These are phyloP conservation scores for Selenicereus undatus DNA, from an alignment of 148 eudicot genomes.

Conservation along the genomic window DNA sequence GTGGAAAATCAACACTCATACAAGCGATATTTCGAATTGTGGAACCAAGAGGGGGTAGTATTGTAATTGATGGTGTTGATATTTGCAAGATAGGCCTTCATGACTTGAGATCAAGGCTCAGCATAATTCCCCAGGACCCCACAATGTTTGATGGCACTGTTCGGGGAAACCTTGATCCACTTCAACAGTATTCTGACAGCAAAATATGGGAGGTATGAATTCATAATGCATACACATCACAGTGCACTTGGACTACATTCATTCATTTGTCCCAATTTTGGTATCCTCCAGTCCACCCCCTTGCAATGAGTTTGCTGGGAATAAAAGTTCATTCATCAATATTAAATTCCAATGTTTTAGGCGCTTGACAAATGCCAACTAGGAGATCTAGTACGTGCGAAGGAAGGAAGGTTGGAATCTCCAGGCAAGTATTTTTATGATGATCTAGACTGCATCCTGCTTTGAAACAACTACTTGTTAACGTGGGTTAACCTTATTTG, in stretches of 20 bases:
- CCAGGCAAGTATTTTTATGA: conserved; percentile 39
- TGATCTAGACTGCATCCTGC: neutral
- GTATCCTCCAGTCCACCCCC: neutral
- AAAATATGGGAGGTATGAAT: conserved; percentile 80
- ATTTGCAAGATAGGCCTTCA: conserved; percentile 84
- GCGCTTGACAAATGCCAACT: conserved; percentile 92
- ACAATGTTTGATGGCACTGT: conserved; percentile 97
- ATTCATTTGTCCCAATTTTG: neutral
- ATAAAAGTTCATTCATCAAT: neutral
- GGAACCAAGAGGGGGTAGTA: conserved; percentile 73
- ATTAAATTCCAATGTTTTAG: conserved; percentile 29
- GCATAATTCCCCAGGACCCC: conserved; percentile 98
- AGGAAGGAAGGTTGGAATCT: conserved; percentile 74
- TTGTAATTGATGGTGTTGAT: conserved; percentile 75
- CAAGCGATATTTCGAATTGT: conserved; percentile 88
- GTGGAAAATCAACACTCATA: conserved; percentile 95
- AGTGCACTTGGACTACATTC: neutral
- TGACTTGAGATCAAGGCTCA: conserved; percentile 85
- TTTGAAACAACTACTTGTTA: neutral
- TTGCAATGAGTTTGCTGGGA: neutral
- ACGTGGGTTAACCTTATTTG: neutral
- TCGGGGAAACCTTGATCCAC: conserved; percentile 90
- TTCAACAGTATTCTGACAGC: conserved; percentile 59
- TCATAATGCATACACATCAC: neutral
- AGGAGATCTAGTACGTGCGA: conserved; percentile 63